Evolutionary conservation across 2,329 filamentous ascomycete species (phyloP), one percentile per base, ranked within the genome.

Genomic region (Blastomyces parvus): DNA sequence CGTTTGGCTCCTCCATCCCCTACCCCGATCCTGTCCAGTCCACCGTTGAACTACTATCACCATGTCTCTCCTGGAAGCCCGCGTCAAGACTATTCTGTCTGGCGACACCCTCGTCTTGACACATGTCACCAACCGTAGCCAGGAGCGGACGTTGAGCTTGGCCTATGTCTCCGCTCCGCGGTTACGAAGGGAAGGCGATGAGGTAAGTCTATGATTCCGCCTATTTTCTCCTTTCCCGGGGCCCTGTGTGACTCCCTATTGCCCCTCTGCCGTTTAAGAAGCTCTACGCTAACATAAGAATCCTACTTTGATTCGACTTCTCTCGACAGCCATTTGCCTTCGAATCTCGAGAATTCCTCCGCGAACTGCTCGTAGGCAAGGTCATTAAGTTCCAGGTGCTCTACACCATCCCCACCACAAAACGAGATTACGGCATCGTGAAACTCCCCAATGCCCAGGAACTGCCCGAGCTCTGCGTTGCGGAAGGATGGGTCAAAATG

Each of bases 101-200:
- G 94, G 94, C 72, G 94, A 97, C 81, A 96, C 92, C 36, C 79
- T 97, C 70, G 82, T 97, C 67, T 81, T 97, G 72, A 86, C 88
- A 70, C 91, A 89, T 77, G 83, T 90, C 73, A 88, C 87, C 76
- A 92, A 95, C 74, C 88, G 89, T 44, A 83, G 85, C 67, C 85
- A 88, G 76, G 94, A 97, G 80, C 89, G 91, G 71, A 90, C 84
- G 61, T 83, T 99, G 70, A 96, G 91, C 72, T 82, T 99, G 67
- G 94, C 94, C 70, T 97, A 91, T 78, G 91, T 97, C 69, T 89
- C 88, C 64, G 91, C 92, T 59, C 94, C 94, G 3, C 87, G 92
- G 73, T 76, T 97, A 75, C 88, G 84, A 79, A 88, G 91, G 76
- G 92, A 97, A 70, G 91, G 90, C 64, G 93, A 97, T 72, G 92